Evolutionary conservation across 164 flowering plant genomes (phyloP), one percentile per base, ranked within the genome.

Genomic region (Magnolia kwangsiensis): DNA sequence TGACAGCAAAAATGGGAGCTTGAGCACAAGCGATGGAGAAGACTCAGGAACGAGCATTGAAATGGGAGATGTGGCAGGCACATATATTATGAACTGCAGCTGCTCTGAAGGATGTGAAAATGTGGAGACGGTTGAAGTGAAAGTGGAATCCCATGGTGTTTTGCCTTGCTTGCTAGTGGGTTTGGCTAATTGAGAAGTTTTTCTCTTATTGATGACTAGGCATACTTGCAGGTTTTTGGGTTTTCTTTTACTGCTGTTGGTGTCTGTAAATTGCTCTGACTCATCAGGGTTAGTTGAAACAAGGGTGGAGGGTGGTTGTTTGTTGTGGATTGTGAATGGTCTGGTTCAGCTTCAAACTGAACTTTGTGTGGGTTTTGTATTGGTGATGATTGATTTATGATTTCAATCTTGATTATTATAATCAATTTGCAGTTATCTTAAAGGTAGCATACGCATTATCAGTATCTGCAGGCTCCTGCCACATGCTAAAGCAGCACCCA

Each of bases 261-360:
- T 37, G 67, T 72, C 78, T 86, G 89, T 85, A 86, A 70, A 86
- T 81, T 85, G 9, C 61, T 75, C 78, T 50, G 49, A 7, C 55
- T 50, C 67, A 71, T 55, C 69, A 24, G 80, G 72, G 70, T 76
- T 80, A 71, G 67, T 14, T 73, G 51, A 50, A 74, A 67, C 29
- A 73, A 37, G 80, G 76, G 21, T 75, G 49, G 31, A 78, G 75
- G 67, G 73, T 78, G 76, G 69, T 75, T 77, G 75, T 72, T 63
- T 75, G 78, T 72, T 69, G 50, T 63, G 71, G 76, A 73, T 77
- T 70, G 67, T 67, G 50, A 50, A 63, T 50, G 79, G 59, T 49
- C 79, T 65, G 80, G 87, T 88, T 90, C 91, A 88, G 89, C 85
- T 80, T n/a, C 63, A 79, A 81, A 87, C 91, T 90, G 93, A 86